These are phyloP conservation scores for Penicillium dipodomyicola DNA, from an alignment of 495 filamentous ascomycete genomes.

Conservation along the genomic window DNA sequence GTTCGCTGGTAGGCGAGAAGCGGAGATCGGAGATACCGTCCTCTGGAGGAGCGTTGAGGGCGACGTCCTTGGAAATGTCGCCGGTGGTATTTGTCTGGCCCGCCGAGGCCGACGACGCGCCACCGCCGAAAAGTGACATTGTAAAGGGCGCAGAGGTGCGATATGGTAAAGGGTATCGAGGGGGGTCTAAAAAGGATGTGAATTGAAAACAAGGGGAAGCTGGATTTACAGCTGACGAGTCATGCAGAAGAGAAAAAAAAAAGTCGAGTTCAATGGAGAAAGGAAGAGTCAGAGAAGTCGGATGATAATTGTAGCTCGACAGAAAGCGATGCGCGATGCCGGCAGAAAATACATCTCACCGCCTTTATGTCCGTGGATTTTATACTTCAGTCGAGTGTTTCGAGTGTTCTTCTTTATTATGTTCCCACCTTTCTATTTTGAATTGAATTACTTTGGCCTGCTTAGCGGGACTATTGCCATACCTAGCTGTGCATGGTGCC, in stretches of 20 bases:
- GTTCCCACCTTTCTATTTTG: background rate
- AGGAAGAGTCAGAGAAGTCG: constrained; percentile 2
- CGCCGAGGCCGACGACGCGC: constrained; percentile 43
- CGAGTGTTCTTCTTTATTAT: background rate
- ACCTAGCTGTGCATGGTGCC: background rate
- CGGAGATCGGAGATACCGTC: constrained; percentile 82
- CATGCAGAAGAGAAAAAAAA: constrained; percentile 5
- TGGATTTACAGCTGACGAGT: background rate
- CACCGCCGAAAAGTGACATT: constrained; percentile 63
- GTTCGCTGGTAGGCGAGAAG: constrained; percentile 75
- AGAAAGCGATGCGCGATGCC: constrained; percentile 13
- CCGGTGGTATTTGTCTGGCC: constrained; percentile 70
- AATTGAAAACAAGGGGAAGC: background rate
- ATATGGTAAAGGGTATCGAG: background rate
- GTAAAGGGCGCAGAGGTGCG: constrained; percentile 21
- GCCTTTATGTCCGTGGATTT: background rate
- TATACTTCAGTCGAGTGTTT: background rate
- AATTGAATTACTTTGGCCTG: background rate
- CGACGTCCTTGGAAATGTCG: constrained; percentile 85
- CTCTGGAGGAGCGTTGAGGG: constrained; percentile 70
- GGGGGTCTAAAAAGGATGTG: background rate
- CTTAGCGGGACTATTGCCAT: background rate
- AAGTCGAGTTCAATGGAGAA: constrained; percentile 5
- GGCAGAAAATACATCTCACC: constrained; percentile 11
- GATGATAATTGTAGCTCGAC: constrained; percentile 12